These are phyloP conservation scores for Taxawa tesnikishii DNA, from an alignment of 2,329 filamentous ascomycete genomes.

Conservation along the genomic window DNA sequence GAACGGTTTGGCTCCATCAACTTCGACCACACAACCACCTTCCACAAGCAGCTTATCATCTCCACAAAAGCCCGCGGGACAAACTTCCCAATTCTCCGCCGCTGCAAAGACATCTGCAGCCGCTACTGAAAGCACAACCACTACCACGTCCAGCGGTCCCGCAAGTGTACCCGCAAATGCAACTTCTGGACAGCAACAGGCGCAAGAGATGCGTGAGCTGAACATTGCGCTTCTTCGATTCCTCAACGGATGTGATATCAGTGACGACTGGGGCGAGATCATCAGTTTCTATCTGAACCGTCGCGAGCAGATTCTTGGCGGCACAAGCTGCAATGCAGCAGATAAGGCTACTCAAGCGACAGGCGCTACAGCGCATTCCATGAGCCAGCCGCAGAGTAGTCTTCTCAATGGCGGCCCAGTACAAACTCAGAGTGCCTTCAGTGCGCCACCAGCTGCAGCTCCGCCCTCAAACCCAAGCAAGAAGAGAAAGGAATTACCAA, in stretches of 20 bases:
- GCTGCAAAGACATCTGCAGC: background rate
- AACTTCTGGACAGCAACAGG: background rate
- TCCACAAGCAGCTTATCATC: no score
- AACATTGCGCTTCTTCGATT: background rate
- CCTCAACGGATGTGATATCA: background rate
- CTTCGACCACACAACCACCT: no score
- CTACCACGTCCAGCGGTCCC: no score
- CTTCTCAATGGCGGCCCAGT: no score
- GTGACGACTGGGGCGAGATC: background rate
- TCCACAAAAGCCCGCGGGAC: no score
- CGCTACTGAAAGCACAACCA: background rate
- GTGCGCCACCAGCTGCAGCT: background rate
- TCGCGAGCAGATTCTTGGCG: background rate
- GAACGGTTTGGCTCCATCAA: no score
- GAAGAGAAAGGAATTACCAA: slow-evolving; percentile 3
- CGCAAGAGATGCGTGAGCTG: background rate
- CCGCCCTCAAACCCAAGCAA: background rate
- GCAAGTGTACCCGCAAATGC: background rate
- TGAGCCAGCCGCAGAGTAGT: background rate
- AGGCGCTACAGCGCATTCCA: background rate
- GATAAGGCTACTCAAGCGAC: background rate
- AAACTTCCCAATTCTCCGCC: no score
- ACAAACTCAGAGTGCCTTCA: no score
- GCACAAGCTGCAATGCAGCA: background rate
- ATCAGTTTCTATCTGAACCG: background rate